Evolutionary conservation across 768 basidiomycete species (phyloP), one percentile per base, ranked within the genome.

Genomic region (Lentinula sp.): DNA sequence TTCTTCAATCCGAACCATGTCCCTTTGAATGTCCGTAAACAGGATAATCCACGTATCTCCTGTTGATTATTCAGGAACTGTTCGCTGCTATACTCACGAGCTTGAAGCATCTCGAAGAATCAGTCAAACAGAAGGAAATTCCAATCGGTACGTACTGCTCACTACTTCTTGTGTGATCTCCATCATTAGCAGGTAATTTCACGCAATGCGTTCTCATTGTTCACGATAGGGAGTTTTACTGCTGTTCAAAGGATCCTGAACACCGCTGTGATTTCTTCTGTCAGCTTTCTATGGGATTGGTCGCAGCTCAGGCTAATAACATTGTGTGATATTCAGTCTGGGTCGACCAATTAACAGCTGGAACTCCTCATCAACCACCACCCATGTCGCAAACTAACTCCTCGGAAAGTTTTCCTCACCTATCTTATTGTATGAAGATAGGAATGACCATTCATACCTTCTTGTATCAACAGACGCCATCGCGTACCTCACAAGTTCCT

Each of bases 231-330:
- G 48, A 49, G 9, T 83, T 76, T 68, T 81, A 75, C 54, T 46
- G 42, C n/a, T 82, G 81, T 59, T 48, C 66, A 5, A 70, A 70
- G 59, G n/a, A 57, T 48, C 43, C 48, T 18, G 65, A 62, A 39
- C 65, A 70, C 39, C 63, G 63, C 13, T 78, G 77, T 61, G 40
- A 52, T 0, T 82, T 78, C 61, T 82, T 71, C 37, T 66, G 80
- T 80, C 63, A 52, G 50, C 16, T 59, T 23, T 13, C 23, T 31
- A 28, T 21, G 31, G 35, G 18, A 13, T 6, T 45, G 28, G 4
- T 52, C 0, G 35, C 18, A 32, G 4, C 23, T 35, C 11, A 35
- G 15, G 32, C 45, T 48, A 16, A 34, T 52, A 31, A 28, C 11
- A 8, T 40, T 52, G 49, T 16, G 28, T 40, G 18, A 43, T 46